Percentiles rank a stretch among this genome's conserved stretches.
phyloP scores from a whole-genome alignment of 2,329 filamentous ascomycete species.

The Whalleya microplaca region DNA sequence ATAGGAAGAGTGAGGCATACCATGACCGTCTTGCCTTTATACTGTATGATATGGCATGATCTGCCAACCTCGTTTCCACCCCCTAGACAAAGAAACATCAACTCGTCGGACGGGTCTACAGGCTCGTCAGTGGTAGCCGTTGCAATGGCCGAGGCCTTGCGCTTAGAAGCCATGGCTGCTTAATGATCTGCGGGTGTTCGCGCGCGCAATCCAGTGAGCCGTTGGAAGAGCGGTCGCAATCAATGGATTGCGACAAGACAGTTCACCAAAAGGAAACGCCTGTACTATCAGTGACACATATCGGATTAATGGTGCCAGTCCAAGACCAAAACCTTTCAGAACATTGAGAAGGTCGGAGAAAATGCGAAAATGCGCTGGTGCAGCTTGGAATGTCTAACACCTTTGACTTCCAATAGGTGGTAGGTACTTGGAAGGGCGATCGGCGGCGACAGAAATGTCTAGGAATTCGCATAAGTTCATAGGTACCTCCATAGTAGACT shows the following conservation, averaged over 20 bases:
- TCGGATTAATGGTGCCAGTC: not conserved
- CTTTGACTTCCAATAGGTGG: too few relatives aligned
- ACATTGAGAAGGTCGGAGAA: not conserved
- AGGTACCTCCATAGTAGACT: not conserved
- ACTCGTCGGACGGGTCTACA: slow-evolving; percentile 89
- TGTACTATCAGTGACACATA: not conserved
- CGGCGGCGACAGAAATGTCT: not conserved
- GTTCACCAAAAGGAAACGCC: not conserved
- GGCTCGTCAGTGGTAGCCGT: slow-evolving; percentile 74
- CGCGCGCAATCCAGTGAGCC: not conserved
- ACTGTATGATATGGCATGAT: slow-evolving; percentile 97
- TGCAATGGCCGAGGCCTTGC: slow-evolving; percentile 80
- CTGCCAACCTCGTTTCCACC: slow-evolving; percentile 96
- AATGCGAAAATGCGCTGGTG: not conserved
- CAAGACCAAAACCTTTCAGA: not conserved
- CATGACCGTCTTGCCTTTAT: slow-evolving; percentile 99
- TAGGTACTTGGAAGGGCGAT: too few relatives aligned
- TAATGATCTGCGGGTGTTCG: not conserved
- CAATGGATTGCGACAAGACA: not conserved
- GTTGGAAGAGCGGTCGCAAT: not conserved
- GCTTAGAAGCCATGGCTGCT: slow-evolving; percentile 81
- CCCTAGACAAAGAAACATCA: slow-evolving; percentile 91
- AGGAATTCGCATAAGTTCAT: not conserved
- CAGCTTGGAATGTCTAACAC: not conserved
- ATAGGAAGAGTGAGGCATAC: slow-evolving; percentile 53